Evolutionary conservation across 805 yeast species (phyloP).

Genomic region (Scheffersomyces ergatensis): DNA sequence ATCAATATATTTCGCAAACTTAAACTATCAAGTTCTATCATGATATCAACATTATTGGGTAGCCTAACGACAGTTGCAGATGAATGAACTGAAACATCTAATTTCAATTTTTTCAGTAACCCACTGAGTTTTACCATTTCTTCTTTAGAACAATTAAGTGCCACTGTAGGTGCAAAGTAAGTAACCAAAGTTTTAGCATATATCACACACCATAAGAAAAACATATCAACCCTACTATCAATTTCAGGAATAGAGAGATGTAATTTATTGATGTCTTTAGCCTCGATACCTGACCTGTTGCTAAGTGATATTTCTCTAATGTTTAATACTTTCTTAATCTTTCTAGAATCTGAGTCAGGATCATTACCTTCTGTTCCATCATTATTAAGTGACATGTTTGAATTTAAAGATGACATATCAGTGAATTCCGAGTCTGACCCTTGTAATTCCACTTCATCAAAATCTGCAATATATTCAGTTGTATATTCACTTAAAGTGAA

Average conservation of each 20-base stretch:
- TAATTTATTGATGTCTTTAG: conserved; percentile 24
- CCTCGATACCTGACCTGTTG: conserved; percentile 15
- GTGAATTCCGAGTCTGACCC: conserved; percentile 18
- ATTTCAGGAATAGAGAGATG: conserved; percentile 30
- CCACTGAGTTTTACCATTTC: conserved; percentile 19
- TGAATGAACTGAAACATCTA: conserved; percentile 30
- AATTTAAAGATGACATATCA: conserved; percentile 33
- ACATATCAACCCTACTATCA: conserved; percentile 37
- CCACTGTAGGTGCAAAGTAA: conserved; percentile 31
- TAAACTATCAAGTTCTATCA: conserved; percentile 43
- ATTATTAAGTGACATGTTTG: conserved; percentile 13
- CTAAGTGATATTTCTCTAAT: conserved; percentile 22
- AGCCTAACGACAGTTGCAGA: conserved; percentile 39
- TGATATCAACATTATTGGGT: conserved; percentile 45
- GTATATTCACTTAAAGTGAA: conserved; percentile 37
- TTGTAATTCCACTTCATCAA: conserved; percentile 21
- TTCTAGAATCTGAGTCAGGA: conserved; percentile 14
- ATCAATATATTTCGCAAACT: conserved; percentile 20
- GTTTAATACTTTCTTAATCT: conserved; percentile 31
- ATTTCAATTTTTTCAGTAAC: conserved; percentile 17
- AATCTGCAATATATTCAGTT: conserved; percentile 33
- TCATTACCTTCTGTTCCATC: conserved; percentile 13
- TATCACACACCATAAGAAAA: conserved; percentile 39
- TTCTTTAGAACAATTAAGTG: conserved; percentile 22
- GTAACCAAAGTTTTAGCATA: conserved; percentile 35